Percentiles rank a stretch among this genome's conserved stretches.
Evolutionary conservation across 257 asterid species (phyloP).

Genomic region (Solanum acaule): DNA sequence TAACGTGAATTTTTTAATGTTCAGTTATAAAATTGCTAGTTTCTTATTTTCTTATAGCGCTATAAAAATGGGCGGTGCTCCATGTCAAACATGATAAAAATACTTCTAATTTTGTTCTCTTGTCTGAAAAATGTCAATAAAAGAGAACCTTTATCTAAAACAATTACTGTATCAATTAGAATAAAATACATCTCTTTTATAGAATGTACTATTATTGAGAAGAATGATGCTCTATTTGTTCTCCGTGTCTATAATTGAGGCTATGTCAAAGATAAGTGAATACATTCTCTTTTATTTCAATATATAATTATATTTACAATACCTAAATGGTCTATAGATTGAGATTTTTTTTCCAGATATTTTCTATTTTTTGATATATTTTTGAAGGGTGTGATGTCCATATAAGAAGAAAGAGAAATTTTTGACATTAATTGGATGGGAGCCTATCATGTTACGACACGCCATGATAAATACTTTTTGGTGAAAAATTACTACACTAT

Average conservation of each 20-base stretch:
- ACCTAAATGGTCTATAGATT: neutral
- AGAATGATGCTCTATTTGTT: neutral
- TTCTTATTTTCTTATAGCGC: neutral
- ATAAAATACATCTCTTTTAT: neutral
- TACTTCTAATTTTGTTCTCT: neutral
- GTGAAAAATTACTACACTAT: neutral
- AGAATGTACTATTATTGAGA: neutral
- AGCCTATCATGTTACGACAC: neutral
- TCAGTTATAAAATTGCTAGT: neutral
- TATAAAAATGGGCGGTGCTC: neutral
- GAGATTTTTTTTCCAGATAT: neutral
- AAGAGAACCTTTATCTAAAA: neutral
- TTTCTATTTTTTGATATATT: neutral
- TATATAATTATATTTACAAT: neutral
- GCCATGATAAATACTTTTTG: neutral
- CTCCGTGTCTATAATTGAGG: neutral
- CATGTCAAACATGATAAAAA: neutral
- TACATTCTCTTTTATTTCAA: neutral
- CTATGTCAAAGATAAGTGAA: neutral
- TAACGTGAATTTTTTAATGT: no score
- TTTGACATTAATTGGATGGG: neutral
- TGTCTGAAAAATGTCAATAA: neutral
- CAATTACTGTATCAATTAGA: neutral
- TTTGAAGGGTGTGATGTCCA: neutral
- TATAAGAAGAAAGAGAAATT: neutral